phyloP scores from a whole-genome alignment of 108 stramenopile species.

The Thalassiosira profunda region DNA sequence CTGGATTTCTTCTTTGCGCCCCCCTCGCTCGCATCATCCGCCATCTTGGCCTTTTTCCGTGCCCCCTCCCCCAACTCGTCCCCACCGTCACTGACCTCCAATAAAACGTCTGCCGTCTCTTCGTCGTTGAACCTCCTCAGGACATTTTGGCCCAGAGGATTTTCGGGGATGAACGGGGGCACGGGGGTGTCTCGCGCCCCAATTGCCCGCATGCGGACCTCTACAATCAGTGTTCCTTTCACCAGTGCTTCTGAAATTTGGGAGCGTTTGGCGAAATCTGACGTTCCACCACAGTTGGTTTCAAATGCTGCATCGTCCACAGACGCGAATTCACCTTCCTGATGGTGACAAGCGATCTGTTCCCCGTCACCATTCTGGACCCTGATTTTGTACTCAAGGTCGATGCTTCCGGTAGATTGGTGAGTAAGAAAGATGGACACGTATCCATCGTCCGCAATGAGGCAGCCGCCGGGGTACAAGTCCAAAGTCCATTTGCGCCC shows the following conservation, averaged over 20 bases:
- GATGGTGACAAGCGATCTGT: neutral
- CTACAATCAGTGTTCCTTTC: no score
- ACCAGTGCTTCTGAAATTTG: neutral
- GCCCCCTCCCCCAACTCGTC: no score
- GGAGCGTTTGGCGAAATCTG: neutral
- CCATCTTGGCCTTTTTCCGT: no score
- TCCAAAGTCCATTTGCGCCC: neutral
- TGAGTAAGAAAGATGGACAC: neutral
- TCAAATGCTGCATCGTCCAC: neutral
- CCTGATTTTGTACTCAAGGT: neutral
- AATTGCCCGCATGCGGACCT: neutral
- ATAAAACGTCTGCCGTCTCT: neutral
- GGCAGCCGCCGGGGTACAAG: neutral
- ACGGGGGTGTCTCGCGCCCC: neutral
- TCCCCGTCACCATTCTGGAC: neutral
- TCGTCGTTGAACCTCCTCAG: neutral
- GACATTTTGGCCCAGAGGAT: neutral
- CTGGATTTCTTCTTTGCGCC: conserved; percentile 36
- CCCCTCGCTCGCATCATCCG: no score
- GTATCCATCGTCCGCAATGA: neutral
- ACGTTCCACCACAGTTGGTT: neutral
- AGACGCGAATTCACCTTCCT: neutral
- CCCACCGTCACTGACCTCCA: neutral
- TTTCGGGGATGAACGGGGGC: neutral
- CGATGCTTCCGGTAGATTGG: neutral